These are phyloP conservation scores for Pneumocystis jirovecii DNA, from an alignment of 1,139 yeast genomes.

Conservation along the genomic window DNA sequence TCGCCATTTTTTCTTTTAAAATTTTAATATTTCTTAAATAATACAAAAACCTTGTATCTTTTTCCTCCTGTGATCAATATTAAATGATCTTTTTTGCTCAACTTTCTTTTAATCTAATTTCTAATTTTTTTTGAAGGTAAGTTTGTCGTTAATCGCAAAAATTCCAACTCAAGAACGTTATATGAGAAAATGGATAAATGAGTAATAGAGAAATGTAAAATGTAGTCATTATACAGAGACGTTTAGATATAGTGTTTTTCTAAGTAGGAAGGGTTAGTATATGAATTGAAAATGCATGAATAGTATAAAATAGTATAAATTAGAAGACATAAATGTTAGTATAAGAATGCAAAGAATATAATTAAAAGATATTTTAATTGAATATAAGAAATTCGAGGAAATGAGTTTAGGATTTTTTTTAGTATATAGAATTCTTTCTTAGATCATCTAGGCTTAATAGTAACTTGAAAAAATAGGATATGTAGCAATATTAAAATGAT, in stretches of 20 bases:
- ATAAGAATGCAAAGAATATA: too few species aligned
- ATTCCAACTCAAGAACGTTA: neutral
- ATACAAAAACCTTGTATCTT: neutral
- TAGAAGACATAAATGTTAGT: neutral
- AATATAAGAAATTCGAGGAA: neutral
- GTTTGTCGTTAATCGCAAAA: neutral
- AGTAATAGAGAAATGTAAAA: neutral
- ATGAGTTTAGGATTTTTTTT: too few species aligned
- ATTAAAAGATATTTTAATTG: neutral
- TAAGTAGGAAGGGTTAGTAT: too few species aligned
- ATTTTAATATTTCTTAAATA: constrained; percentile 1
- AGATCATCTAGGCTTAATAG: too few species aligned
- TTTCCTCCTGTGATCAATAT: neutral
- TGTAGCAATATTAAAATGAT: too few species aligned
- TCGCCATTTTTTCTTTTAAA: constrained; percentile 4
- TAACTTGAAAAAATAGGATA: too few species aligned
- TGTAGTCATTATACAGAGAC: neutral
- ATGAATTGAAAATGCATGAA: neutral
- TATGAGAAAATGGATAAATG: neutral
- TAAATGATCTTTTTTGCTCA: neutral
- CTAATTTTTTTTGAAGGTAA: neutral
- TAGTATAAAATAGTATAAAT: neutral
- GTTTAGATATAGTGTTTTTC: neutral
- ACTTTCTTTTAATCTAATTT: neutral
- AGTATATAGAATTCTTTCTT: too few species aligned